Evolutionary conservation across 768 basidiomycete species (phyloP).

Genomic region (Rhodosporidiobolus sp.): DNA sequence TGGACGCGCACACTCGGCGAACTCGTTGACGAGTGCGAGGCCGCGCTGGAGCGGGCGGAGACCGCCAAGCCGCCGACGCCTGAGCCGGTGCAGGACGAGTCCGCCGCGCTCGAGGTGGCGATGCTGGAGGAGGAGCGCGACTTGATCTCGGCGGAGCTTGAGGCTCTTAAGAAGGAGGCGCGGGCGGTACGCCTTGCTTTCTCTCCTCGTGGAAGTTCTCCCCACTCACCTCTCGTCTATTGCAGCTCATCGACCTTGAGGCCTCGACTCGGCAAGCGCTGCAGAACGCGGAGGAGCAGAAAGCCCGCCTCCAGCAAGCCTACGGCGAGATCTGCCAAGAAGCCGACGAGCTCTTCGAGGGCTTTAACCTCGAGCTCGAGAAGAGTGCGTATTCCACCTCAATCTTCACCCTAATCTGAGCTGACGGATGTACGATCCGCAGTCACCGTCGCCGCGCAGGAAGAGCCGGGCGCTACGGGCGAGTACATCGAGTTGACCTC

Average conservation of each 20-base stretch:
- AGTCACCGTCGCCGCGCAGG: slow-evolving; percentile 26
- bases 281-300: slow-evolving; percentile 8
- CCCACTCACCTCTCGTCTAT: too few species aligned
- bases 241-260: slow-evolving; percentile 16
- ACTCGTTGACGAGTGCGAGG: slow-evolving; percentile 10
- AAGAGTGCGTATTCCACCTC: background rate
- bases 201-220: background rate
- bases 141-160: slow-evolving; percentile 21
- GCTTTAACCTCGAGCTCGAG: slow-evolving; percentile 26
- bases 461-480: slow-evolving; percentile 15
- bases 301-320: slow-evolving; percentile 6
- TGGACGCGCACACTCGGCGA: slow-evolving; percentile 26
- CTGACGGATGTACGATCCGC: background rate
- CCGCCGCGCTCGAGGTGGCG: slow-evolving; percentile 13
- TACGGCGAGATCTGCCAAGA: slow-evolving; percentile 30
- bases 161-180: slow-evolving; percentile 12
- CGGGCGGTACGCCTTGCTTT: background rate
- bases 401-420: background rate
- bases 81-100: too few species aligned
- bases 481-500: slow-evolving; percentile 28
- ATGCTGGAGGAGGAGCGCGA: slow-evolving; percentile 36
- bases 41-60: background rate
- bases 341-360: slow-evolving; percentile 8
- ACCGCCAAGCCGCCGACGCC: background rate
- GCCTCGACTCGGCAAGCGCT: background rate